Evolutionary conservation across 1,284 basidiomycete genomes (phyloP), one percentile per base, ranked within the genome.

Genomic region (Rhodotorula sp.): DNA sequence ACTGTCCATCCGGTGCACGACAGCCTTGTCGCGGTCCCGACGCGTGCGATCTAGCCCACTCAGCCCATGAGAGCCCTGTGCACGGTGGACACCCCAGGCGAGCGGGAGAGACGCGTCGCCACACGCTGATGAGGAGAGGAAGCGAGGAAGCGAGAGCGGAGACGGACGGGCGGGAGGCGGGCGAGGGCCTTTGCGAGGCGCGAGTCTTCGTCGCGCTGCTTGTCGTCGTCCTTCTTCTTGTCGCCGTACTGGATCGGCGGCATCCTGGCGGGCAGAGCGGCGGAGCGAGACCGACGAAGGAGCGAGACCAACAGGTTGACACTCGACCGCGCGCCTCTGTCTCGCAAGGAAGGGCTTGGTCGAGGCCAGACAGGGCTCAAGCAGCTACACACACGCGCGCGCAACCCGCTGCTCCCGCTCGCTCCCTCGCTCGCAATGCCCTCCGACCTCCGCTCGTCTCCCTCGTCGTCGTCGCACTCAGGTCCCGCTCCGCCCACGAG

Each of bases 91-190:
- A 34, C 34, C 34, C 34, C 34, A 34, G 13, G 1, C 52, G 14
- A 14, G 14, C 44, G 25, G 19, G 34, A 13, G 21, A 4, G 45
- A 57, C 65, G 54, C 67, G 67, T 72, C 61, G 61, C 66, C 42
- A 63, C 66, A 45, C 62, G 66, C 42, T 14, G 2, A 4, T 25
- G 49, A 52, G 7, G n/a, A 61, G 46, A 16, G n/a, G 54, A 34
- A n/a, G 41, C 19, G 53, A 16, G 34, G 16, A 45, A 27, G 10
- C 25, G 45, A 42, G 14, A 7, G 41, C 34, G n/a, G 42, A 3
- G 3, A 52, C 71, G 57, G 0, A 75, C 74, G 14, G 70, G 60
- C 4, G 67, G 50, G 13, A 72, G 73, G 53, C 72, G 74, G 25
- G 70, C 50, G 25, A 70, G 59, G 12, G 65, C 61, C 10, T 27